These are phyloP conservation scores for Pseudonectria foliicola DNA, from an alignment of 2,329 filamentous ascomycete genomes.

Conservation along the genomic window DNA sequence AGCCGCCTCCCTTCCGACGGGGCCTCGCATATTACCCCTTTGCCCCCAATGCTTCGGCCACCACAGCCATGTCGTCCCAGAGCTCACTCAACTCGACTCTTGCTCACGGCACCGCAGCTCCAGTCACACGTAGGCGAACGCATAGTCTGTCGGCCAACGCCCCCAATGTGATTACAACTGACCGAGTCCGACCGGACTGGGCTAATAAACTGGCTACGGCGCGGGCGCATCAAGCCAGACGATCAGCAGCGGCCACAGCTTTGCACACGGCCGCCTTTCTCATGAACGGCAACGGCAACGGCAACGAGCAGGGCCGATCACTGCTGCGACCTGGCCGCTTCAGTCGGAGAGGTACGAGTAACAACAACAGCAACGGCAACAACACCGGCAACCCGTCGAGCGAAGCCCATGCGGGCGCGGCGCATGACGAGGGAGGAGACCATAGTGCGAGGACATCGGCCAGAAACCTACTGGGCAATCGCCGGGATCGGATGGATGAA, in stretches of 20 bases:
- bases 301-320: conserved; percentile 42
- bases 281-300: conserved; percentile 63
- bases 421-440: conserved; percentile 19
- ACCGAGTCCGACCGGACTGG: conserved; percentile 91
- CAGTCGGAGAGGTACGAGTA: conserved; percentile 45
- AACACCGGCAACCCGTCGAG: conserved; percentile 24
- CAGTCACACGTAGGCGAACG: conserved; percentile 37
- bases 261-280: conserved; percentile 92
- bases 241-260: conserved; percentile 88
- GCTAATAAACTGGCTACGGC: conserved; percentile 80
- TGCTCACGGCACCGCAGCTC: conserved; percentile 33
- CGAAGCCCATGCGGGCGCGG: conserved; percentile 6
- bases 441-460: conserved; percentile 15
- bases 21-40: conserved; percentile 63
- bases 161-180: conserved; percentile 83
- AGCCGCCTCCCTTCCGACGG: conserved; percentile 78
- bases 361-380: conserved; percentile 26
- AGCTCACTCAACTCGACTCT: conserved; percentile 64
- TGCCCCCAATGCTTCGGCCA: conserved; percentile 31
- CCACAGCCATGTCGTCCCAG: conserved; percentile 77
- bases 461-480: conserved; percentile 16
- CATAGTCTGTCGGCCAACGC: conserved; percentile 72
- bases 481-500: conserved; percentile 64
- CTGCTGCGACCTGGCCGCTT: conserved; percentile 43
- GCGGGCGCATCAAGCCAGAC: conserved; percentile 73